Evolutionary conservation across 495 filamentous ascomycete species (phyloP), one percentile per base, ranked within the genome.

Genomic region (Penicillium antarcticum): DNA sequence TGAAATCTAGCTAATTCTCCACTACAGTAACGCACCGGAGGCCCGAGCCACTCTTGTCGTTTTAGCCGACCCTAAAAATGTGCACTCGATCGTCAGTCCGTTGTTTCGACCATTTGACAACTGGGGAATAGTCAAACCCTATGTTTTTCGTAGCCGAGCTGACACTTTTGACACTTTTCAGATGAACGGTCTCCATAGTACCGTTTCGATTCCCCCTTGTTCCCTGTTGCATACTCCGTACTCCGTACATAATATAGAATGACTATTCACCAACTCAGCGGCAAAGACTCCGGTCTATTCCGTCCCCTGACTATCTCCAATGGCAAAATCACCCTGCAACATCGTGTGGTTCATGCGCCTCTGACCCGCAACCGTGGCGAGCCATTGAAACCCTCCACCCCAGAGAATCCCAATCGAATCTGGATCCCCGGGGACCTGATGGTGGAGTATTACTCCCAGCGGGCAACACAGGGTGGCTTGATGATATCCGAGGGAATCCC

Each of bases 311-410:
- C 65, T 38, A 70, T 84, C 24, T 60, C 51, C 45, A 69, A 70
- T 70, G 78, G 78, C 45, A 60, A 68, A 11, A 58, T 80, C 44
- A 73, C 63, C 12, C 79, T 83, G 36, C 62, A 66, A 29, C 79
- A 84, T 60, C 78, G 79, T 33, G 61, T 83, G 37, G 67, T 76
- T 12, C 73, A 81, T 67, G 79, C 79, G 4, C 81, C 80, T 2
- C 48, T 83, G 51, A 85, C 80, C 34, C 73, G 80, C 24, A 77
- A 78, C 47, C 75, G 80, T 8, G 73, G 71, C 23, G 69, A 67
- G 26, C 68, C 70, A 12, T 26, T 56, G 52, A 70, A 72, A 29
- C 50, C 68, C 34, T 55, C 44, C 60, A 76, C 79, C 29, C 63
- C 70, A 13, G 66, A 71, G 21, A 65, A 63, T 29, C 67, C 65